phyloP scores from a whole-genome alignment of 352 stramenopile genomes.

The Phytophthora podocarpi region DNA sequence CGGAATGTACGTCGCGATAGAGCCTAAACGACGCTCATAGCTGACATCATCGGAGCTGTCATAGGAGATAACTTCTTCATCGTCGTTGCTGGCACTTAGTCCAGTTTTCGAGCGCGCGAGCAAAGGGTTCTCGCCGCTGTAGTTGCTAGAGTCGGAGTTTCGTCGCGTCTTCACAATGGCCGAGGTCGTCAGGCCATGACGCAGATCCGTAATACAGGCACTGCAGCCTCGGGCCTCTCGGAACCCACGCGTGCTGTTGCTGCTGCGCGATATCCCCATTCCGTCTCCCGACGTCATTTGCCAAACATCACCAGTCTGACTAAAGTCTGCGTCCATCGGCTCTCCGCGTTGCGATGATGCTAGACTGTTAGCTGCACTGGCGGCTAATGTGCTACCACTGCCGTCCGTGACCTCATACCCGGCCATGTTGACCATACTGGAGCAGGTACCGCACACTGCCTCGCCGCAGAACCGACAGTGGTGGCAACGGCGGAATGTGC shows the following conservation, averaged over 20 bases:
- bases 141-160: slow-evolving; percentile 24
- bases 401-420: slow-evolving; percentile 44
- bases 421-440: slow-evolving; percentile 54
- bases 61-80: slow-evolving; percentile 33
- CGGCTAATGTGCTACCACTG: slow-evolving; percentile 25
- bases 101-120: slow-evolving; percentile 24
- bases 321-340: slow-evolving; percentile 23
- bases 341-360: slow-evolving; percentile 16
- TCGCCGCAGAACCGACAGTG: slow-evolving; percentile 80
- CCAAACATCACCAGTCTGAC: slow-evolving; percentile 36
- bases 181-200: slow-evolving; percentile 31
- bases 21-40: slow-evolving; percentile 37
- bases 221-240: slow-evolving; percentile 36
- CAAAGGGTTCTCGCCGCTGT: slow-evolving; percentile 20
- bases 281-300: slow-evolving; percentile 6
- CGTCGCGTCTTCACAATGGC: slow-evolving; percentile 11
- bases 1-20: slow-evolving; percentile 39
- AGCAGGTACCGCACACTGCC: slow-evolving; percentile 69
- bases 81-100: slow-evolving; percentile 25
- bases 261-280: slow-evolving; percentile 9
- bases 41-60: slow-evolving; percentile 40
- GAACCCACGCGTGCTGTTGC: slow-evolving; percentile 12
- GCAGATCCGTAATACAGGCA: slow-evolving; percentile 41
- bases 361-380: slow-evolving; percentile 11
- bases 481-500: slow-evolving; percentile 71